Conservation (phyloP, 306 rosid species). For the Citrullus amarus region DNA sequence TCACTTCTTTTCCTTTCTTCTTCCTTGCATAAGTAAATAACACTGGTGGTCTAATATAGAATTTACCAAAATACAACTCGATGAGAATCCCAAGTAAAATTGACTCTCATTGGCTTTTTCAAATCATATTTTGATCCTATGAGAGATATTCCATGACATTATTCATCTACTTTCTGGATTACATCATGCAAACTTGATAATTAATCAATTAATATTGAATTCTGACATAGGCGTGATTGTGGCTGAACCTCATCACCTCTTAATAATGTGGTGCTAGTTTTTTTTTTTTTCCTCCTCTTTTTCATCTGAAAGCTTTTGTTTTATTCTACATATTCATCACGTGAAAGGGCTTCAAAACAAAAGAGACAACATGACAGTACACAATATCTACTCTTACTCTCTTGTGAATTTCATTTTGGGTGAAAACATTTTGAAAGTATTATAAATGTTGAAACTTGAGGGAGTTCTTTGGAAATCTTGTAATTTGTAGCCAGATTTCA, state of each 20-base stretch:
- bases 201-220: background rate
- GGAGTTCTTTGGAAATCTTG: background rate
- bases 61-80: background rate
- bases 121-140: background rate
- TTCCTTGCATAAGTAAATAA: no score
- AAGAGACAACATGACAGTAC: background rate
- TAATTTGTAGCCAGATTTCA: background rate
- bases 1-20: no score
- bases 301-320: background rate
- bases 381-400: background rate
- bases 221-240: background rate
- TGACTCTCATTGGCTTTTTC: background rate
- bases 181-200: background rate
- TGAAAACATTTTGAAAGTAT: background rate
- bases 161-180: background rate
- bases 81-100: background rate
- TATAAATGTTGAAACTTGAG: background rate
- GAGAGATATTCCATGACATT: background rate
- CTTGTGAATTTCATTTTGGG: background rate
- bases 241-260: background rate
- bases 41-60: background rate
- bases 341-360: background rate
- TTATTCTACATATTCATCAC: background rate
- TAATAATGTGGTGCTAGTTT: background rate
- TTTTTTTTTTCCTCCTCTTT: no score